Evolutionary conservation across 2,329 filamentous ascomycete species (phyloP).

Genomic region (Triangularia verruculosa): DNA sequence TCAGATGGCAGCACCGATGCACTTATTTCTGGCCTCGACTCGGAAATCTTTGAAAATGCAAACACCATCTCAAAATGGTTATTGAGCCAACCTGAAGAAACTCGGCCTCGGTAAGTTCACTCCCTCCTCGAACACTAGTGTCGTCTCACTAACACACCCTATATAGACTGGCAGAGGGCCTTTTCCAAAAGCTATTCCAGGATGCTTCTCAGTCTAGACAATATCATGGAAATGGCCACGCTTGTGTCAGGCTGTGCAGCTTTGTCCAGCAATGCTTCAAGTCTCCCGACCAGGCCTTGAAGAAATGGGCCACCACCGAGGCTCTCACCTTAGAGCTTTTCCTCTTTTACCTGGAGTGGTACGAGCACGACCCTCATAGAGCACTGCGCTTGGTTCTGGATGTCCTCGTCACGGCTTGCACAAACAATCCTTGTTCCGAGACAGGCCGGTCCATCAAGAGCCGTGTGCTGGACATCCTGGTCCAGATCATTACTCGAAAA

Average conservation of each 20-base stretch:
- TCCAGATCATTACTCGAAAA: conserved; percentile 58
- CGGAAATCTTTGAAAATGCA: conserved; percentile 27
- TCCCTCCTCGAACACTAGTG: neutral
- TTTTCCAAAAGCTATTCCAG: conserved; percentile 48
- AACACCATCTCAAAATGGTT: conserved; percentile 30
- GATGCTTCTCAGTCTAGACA: conserved; percentile 53
- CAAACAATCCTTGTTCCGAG: conserved; percentile 46
- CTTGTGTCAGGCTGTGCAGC: conserved; percentile 58
- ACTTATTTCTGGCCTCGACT: conserved; percentile 13
- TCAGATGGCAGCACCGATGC: neutral
- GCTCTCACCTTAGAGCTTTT: conserved; percentile 51
- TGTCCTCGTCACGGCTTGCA: conserved; percentile 50
- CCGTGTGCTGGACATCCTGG: conserved; percentile 48
- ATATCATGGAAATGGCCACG: conserved; percentile 47
- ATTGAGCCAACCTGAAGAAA: conserved; percentile 18
- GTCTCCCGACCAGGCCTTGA: conserved; percentile 43
- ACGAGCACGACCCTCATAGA: conserved; percentile 62
- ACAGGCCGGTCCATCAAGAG: conserved; percentile 40
- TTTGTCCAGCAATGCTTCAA: conserved; percentile 59
- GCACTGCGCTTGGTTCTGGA: conserved; percentile 63
- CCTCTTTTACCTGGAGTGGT: conserved; percentile 64
- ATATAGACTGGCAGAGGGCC: conserved; percentile 35
- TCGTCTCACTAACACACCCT: conserved; percentile 8
- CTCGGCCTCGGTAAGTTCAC: conserved; percentile 18
- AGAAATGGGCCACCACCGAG: conserved; percentile 50